These are phyloP conservation scores for Coniella lustricola DNA, from an alignment of 2,329 filamentous ascomycete genomes.

Conservation along the genomic window DNA sequence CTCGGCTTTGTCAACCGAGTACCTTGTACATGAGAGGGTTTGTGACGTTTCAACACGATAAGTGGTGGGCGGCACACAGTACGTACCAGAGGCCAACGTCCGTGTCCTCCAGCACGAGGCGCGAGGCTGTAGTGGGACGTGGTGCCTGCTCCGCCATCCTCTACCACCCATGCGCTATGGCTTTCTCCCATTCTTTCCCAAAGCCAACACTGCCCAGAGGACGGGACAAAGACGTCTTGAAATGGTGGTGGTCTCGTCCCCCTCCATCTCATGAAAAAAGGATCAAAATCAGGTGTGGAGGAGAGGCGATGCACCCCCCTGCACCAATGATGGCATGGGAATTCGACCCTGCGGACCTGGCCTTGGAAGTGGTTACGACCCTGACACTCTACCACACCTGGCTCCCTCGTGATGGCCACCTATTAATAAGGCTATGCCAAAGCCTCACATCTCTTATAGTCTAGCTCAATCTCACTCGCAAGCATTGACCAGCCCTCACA, in stretches of 20 bases:
- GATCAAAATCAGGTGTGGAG: no score
- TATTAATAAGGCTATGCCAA: slow-evolving; percentile 11
- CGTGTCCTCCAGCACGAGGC: neutral
- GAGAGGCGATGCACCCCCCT: neutral
- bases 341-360: slow-evolving; percentile 9
- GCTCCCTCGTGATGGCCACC: slow-evolving; percentile 11
- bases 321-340: slow-evolving; percentile 12
- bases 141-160: no score
- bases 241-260: no score
- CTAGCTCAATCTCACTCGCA: neutral
- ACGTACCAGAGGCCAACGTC: neutral
- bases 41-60: slow-evolving; percentile 7
- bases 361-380: slow-evolving; percentile 10
- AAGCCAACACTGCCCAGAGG: no score
- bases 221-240: no score
- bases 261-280: no score
- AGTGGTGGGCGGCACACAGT: slow-evolving; percentile 8
- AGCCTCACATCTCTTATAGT: slow-evolving; percentile 5
- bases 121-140: neutral
- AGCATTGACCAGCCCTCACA: slow-evolving; percentile 9
- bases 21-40: neutral
- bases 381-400: slow-evolving; percentile 10
- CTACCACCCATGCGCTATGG: no score
- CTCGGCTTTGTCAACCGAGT: slow-evolving; percentile 2
- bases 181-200: no score